Base-by-base conservation (phyloP, 139 green algal species). In the Ettlia oleoabundans region DNA sequence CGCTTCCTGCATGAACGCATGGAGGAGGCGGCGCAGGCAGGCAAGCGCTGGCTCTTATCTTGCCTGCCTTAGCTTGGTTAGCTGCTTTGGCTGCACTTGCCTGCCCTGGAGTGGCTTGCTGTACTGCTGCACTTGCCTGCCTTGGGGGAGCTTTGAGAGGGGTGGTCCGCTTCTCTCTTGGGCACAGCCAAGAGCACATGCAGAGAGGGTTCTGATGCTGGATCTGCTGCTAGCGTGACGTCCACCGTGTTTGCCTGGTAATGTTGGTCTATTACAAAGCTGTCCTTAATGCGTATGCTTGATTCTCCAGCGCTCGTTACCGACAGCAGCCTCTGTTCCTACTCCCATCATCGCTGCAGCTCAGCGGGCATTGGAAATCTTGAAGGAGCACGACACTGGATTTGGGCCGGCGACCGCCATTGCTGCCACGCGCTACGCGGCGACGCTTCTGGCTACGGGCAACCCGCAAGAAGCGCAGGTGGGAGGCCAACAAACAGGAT, bases 1-100 rank as follows among this genome's bases (percentile, higher is more conserved):
- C 47, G 51, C 15, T 87, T 87, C 70, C 53, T 84, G 6, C 63
- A 87, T 47, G 82, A 82, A 37, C 75, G 75, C 26, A 52, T 72
- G 75, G 26, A 40, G 18, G 75, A 81, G 58, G 75, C 75, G 28
- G 38, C n/a, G 7, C 18, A 65, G 55, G 55, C 55, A 65, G 55
- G 55, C 55, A 65, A 65, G 55, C 55, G 15, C 5, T 65, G 47
- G 13, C 15, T 10, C 47, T 58, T 15, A 58, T 15, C 47, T 58
- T 58, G 47, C 47, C 47, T 58, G 47, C 47, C 15, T 58, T 10
- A n/a, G n/a, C n/a, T n/a, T n/a, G n/a, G n/a, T n/a, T n/a, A n/a
- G n/a, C n/a, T n/a, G n/a, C n/a, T n/a, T n/a, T n/a, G n/a, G n/a
- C 47, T 58, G 47, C 47, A 58, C 47, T 24, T 58, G 10, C 47